phyloP scores from a whole-genome alignment of 164 flowering plant species.

The Pachysandra terminalis region DNA sequence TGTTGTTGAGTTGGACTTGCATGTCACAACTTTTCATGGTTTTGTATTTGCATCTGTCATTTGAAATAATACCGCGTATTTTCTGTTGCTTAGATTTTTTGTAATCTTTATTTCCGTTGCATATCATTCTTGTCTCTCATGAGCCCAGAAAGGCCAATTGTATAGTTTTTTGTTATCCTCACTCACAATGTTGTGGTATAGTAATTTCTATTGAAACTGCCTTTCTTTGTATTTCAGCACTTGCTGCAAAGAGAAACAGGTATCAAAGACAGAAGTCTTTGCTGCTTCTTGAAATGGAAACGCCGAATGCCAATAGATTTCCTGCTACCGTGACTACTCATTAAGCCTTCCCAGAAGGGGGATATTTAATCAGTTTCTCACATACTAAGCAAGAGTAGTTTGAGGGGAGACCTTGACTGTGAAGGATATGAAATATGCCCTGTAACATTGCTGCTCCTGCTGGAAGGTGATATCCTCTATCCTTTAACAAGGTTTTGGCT shows the following conservation, averaged over 20 bases:
- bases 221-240: constrained; percentile 45
- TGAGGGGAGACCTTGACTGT: constrained; percentile 4
- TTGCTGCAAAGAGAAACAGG: constrained; percentile 88
- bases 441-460: neutral
- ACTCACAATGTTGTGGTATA: neutral
- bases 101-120: neutral
- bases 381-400: constrained; percentile 1
- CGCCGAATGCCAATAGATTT: constrained; percentile 75
- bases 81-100: neutral
- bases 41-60: neutral
- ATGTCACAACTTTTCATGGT: neutral
- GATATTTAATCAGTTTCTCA: constrained; percentile 5
- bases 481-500: constrained; percentile 9
- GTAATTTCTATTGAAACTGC: neutral
- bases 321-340: constrained; percentile 52
- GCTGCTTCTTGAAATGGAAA: constrained; percentile 95
- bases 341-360: constrained; percentile 12
- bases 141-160: neutral
- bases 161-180: no score
- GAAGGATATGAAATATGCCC: neutral
- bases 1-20: neutral
- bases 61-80: neutral
- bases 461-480: neutral
- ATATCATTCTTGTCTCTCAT: neutral
- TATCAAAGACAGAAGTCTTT: constrained; percentile 92